Evolutionary conservation across 441 rosid species (phyloP).

Genomic region (Pelargonium myrrhifolium): DNA sequence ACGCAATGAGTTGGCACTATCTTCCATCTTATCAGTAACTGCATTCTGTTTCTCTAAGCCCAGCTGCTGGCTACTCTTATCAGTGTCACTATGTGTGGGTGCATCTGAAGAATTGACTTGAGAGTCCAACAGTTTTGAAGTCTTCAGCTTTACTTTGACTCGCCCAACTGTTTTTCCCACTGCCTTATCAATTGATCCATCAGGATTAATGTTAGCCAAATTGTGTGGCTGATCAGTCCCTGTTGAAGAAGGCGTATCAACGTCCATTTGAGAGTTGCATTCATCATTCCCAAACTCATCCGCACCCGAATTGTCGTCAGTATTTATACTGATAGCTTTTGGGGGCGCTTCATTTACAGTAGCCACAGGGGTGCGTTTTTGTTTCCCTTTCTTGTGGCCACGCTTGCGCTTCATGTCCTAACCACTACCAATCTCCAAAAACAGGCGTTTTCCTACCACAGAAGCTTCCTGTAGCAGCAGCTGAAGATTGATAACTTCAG

Average conservation of each 20-base stretch:
- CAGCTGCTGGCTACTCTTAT: conserved; percentile 46
- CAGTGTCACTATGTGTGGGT: conserved; percentile 42
- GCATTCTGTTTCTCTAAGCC: conserved; percentile 42
- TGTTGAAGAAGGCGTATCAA: conserved; percentile 66
- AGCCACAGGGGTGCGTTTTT: conserved; percentile 24
- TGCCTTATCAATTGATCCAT: conserved; percentile 46
- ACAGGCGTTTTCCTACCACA: background rate
- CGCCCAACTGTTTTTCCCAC: conserved; percentile 45
- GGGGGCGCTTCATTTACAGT: conserved; percentile 30
- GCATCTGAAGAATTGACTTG: conserved; percentile 27
- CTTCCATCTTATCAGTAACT: conserved; percentile 47
- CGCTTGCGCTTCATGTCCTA: conserved; percentile 76
- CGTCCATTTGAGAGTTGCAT: conserved; percentile 51
- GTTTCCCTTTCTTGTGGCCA: conserved; percentile 68
- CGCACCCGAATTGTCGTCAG: conserved; percentile 42
- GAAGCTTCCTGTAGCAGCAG: background rate
- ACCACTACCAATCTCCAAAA: conserved; percentile 8
- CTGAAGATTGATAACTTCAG: background rate
- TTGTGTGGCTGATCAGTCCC: conserved; percentile 53
- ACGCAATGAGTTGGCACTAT: conserved; percentile 45
- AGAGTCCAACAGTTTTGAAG: conserved; percentile 47
- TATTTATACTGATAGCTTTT: conserved; percentile 27
- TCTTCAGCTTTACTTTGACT: conserved; percentile 79
- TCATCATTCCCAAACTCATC: conserved; percentile 35
- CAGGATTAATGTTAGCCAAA: conserved; percentile 44